Percentiles rank a stretch among this genome's conserved stretches.
phyloP scores from a whole-genome alignment of 306 rosid genomes.

The Rubus idaeus region DNA sequence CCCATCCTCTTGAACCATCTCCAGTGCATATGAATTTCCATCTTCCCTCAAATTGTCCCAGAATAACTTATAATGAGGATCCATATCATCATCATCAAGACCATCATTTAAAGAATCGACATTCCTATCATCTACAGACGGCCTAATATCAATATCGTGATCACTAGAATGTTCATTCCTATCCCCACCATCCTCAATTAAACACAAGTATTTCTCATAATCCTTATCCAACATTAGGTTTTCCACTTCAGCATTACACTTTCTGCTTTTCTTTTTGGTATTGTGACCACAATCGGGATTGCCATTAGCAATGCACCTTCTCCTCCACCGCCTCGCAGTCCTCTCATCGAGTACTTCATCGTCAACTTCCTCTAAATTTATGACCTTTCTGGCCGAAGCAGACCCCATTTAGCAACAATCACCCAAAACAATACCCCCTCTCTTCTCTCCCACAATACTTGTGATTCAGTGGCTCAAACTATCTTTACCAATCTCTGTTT shows the following conservation, averaged over 20 bases:
- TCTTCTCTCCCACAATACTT: background rate
- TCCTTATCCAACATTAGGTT: slow-evolving; percentile 6
- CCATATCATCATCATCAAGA: background rate
- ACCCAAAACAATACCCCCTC: background rate
- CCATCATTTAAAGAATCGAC: background rate
- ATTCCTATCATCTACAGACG: background rate
- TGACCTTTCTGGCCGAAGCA: background rate
- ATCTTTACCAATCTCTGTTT: background rate
- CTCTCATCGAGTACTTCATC: slow-evolving; percentile 19
- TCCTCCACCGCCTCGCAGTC: slow-evolving; percentile 44
- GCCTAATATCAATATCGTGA: background rate
- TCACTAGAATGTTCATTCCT: background rate
- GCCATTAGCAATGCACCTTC: slow-evolving; percentile 22
- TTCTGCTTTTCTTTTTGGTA: background rate
- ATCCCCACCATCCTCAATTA: background rate
- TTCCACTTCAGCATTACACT: slow-evolving; percentile 1
- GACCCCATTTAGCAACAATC: slow-evolving; percentile 22
- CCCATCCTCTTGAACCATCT: background rate
- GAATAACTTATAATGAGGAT: background rate
- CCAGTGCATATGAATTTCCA: background rate
- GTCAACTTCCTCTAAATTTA: background rate
- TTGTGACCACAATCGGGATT: background rate
- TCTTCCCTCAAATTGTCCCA: slow-evolving; percentile 3
- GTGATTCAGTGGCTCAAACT: background rate
- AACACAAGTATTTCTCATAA: background rate